Evolutionary conservation across 768 basidiomycete genomes (phyloP), one percentile per base, ranked within the genome.

Genomic region (Hortiboletus flavorubellus): DNA sequence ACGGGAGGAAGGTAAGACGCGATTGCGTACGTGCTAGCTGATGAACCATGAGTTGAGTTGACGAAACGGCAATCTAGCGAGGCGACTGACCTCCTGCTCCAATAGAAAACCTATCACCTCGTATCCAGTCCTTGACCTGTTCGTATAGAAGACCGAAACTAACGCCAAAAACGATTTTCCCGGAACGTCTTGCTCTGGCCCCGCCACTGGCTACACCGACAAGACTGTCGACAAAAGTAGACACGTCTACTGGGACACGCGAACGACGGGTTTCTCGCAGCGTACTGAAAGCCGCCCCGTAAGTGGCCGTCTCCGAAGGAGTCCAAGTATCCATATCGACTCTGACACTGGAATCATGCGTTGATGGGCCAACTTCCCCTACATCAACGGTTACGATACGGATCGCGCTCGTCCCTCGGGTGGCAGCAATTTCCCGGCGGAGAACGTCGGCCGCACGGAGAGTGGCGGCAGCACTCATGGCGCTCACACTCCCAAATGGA

Each of bases 381-480:
- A 93, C 87, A 65, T 93, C 90, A 5, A 87, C 80, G 10, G 83
- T 77, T 58, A 89, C 82, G 16, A 92, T 78, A 59, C 81, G 65
- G 53, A 59, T 60, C 14, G 49, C 47, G 6, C 73, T 51, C 89
- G 90, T 82, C 60, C 84, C 83, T 64, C 77, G 80, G 76, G 88
- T 84, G 2, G 78, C 74, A 53, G 83, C 82, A 6, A 87, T 81
- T 73, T 93, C 91, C 21, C 89, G 75, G 16, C 89, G 81, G 30
- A 93, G 80, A 23, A 92, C 80, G 56, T 91, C 87, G 12, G 82
- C 76, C 0, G 78, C 91, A 42, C 86, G 84, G 21, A 87, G 73
- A 15, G 86, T 91, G 47, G 84, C 82, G 5, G 84, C 85, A 31
- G 87, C 84, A 58, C 82, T 84, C 87, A 93, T 92, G 11, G 89